phyloP scores from a whole-genome alignment of 208 protist genomes.

The Crithidia mellificae region DNA sequence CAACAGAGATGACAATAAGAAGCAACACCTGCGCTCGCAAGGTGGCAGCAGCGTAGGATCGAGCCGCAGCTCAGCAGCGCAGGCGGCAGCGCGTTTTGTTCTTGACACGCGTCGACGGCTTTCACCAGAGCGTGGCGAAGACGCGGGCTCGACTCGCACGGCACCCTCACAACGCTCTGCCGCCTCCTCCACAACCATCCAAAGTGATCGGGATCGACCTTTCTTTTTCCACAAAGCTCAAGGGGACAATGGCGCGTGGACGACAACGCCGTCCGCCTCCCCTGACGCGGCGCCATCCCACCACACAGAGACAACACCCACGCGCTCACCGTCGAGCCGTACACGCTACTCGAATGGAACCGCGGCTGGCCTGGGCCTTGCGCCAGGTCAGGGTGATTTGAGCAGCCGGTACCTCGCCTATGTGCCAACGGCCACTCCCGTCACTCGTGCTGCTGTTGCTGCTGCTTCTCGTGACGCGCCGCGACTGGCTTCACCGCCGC shows the following conservation, averaged over 20 bases:
- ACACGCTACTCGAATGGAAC: background rate
- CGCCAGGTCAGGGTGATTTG: background rate
- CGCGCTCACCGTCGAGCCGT: background rate
- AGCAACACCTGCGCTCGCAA: too few species aligned
- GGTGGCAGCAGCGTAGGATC: background rate
- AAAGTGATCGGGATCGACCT: background rate
- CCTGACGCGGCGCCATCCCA: background rate
- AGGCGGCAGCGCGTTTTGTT: background rate
- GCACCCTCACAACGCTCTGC: background rate
- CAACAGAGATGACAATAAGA: too few species aligned
- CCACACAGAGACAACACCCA: background rate
- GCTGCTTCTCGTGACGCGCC: background rate
- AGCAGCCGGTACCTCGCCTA: background rate
- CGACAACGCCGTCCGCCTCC: background rate
- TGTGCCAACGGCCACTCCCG: background rate
- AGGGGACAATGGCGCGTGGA: background rate
- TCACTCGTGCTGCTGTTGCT: too few species aligned
- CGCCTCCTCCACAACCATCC: background rate
- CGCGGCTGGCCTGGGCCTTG: background rate
- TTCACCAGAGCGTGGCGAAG: background rate
- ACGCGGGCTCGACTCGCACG: background rate
- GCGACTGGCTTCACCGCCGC: conserved; percentile 1
- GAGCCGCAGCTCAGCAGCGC: background rate
- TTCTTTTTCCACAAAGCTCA: too few species aligned
- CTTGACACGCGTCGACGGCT: conserved; percentile 5